Evolutionary conservation across 192 early-diverging fungal species (phyloP).

Genomic region (Gaertneriomyces semiglobifer): DNA sequence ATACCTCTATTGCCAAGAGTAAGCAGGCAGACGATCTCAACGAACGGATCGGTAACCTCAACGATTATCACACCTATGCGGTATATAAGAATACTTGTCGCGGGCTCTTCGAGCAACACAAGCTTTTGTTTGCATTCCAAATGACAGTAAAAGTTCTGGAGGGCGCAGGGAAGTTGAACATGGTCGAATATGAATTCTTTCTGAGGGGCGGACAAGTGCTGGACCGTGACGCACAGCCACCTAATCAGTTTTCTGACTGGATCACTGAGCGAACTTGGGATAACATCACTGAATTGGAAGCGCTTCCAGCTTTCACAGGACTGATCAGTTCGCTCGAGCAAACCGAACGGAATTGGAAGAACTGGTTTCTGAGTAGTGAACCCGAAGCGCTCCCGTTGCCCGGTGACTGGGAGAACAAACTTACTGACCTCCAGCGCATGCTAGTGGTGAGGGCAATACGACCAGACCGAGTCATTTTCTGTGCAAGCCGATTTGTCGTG

Average conservation of each 20-base stretch:
- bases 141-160: constrained; percentile 65
- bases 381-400: constrained; percentile 53
- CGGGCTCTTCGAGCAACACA: constrained; percentile 59
- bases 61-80: constrained; percentile 62
- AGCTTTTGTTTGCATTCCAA: constrained; percentile 59
- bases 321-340: constrained; percentile 60
- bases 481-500: constrained; percentile 52
- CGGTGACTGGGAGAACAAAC: constrained; percentile 65
- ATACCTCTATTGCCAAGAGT: constrained; percentile 58
- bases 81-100: constrained; percentile 64
- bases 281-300: constrained; percentile 57
- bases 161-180: constrained; percentile 51
- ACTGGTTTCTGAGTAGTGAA: constrained; percentile 58
- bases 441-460: constrained; percentile 56
- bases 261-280: constrained; percentile 58
- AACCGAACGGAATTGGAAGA: constrained; percentile 58
- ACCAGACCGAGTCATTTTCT: constrained; percentile 58
- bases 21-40: constrained; percentile 51
- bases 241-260: constrained; percentile 58
- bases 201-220: constrained; percentile 58
- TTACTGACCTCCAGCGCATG: constrained; percentile 61
- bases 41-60: constrained; percentile 51
- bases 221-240: constrained; percentile 51
- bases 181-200: constrained; percentile 61
- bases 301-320: constrained; percentile 46